Percentiles rank a stretch among this genome's conserved stretches.
Conservation (phyloP, 208 protist species). For the Crithidia thermophila region DNA sequence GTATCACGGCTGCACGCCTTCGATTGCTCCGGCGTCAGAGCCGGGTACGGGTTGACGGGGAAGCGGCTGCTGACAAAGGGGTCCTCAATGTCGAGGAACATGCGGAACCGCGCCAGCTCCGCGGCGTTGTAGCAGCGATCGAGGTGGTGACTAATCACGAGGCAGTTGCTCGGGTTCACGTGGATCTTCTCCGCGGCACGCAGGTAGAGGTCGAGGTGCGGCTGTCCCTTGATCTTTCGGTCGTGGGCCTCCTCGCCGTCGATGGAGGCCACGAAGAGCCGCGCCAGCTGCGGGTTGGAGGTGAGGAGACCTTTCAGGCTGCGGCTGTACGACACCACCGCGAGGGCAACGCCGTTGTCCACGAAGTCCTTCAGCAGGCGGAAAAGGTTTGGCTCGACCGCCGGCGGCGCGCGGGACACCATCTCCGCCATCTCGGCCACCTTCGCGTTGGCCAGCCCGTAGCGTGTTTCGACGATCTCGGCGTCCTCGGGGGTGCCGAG, state of each 20-base stretch:
- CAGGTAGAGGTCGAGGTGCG: constrained; percentile 82
- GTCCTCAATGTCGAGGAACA: constrained; percentile 91
- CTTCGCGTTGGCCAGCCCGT: constrained; percentile 90
- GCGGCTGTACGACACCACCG: constrained; percentile 85
- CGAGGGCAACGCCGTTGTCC: constrained; percentile 61
- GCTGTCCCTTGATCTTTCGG: constrained; percentile 68
- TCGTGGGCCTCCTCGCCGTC: constrained; percentile 91
- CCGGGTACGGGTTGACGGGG: constrained; percentile 45
- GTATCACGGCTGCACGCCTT: constrained; percentile 33
- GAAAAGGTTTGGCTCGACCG: constrained; percentile 60
- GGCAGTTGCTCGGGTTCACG: constrained; percentile 67
- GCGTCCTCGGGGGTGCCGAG: constrained; percentile 86
- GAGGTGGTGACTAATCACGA: constrained; percentile 82
- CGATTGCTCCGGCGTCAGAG: constrained; percentile 32
- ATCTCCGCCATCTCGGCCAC: constrained; percentile 88
- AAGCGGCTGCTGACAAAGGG: constrained; percentile 74
- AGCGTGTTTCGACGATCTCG: constrained; percentile 90
- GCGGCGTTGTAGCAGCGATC: constrained; percentile 73
- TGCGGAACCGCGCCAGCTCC: constrained; percentile 74
- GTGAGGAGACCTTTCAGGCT: constrained; percentile 67
- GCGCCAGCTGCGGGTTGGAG: constrained; percentile 54
- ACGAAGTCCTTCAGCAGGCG: constrained; percentile 60
- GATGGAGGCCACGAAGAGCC: constrained; percentile 75
- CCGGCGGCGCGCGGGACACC: constrained; percentile 47
- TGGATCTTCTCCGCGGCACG: constrained; percentile 88